phyloP scores from a whole-genome alignment of 192 early-diverging fungal genomes.

The Glomus cerebriforme region DNA sequence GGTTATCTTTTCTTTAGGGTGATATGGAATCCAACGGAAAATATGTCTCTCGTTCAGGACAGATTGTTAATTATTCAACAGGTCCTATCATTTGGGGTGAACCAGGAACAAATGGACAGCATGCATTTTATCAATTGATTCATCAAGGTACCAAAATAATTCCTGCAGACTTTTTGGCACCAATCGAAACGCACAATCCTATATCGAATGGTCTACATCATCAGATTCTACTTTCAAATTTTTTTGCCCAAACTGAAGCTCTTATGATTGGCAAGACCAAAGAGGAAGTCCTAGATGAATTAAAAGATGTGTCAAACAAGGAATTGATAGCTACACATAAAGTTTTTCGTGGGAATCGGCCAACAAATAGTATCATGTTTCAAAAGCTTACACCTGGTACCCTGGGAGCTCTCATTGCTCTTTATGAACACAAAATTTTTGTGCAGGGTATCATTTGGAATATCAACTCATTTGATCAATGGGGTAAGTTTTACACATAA shows the following conservation, averaged over 20 bases:
- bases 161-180: slow-evolving; percentile 95
- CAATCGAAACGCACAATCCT: slow-evolving; percentile 92
- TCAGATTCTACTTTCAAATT: slow-evolving; percentile 97
- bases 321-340: slow-evolving; percentile 87
- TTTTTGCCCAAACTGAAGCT: slow-evolving; percentile 98
- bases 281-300: slow-evolving; percentile 78
- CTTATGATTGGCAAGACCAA: slow-evolving; percentile 92
- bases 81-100: slow-evolving; percentile 99
- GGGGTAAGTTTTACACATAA: slow-evolving; percentile 50
- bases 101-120: slow-evolving; percentile 99
- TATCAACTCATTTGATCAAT: slow-evolving; percentile 97
- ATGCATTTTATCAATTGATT: slow-evolving; percentile 99
- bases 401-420: slow-evolving; percentile 88
- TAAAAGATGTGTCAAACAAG: slow-evolving; percentile 61
- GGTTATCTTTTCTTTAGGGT: slow-evolving; percentile 67
- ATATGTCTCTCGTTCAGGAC: slow-evolving; percentile 82
- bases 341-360: slow-evolving; percentile 96
- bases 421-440: slow-evolving; percentile 99
- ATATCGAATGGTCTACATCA: slow-evolving; percentile 84
- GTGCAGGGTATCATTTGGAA: slow-evolving; percentile 97
- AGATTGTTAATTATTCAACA: slow-evolving; percentile 79
- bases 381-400: slow-evolving; percentile 89
- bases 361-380: slow-evolving; percentile 96
- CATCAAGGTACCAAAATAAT: slow-evolving; percentile 99
- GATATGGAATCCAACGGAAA: slow-evolving; percentile 99